Percentiles rank a stretch among this genome's conserved stretches.
phyloP scores from a whole-genome alignment of 2,329 filamentous ascomycete genomes.

The Aspergillus persii region DNA sequence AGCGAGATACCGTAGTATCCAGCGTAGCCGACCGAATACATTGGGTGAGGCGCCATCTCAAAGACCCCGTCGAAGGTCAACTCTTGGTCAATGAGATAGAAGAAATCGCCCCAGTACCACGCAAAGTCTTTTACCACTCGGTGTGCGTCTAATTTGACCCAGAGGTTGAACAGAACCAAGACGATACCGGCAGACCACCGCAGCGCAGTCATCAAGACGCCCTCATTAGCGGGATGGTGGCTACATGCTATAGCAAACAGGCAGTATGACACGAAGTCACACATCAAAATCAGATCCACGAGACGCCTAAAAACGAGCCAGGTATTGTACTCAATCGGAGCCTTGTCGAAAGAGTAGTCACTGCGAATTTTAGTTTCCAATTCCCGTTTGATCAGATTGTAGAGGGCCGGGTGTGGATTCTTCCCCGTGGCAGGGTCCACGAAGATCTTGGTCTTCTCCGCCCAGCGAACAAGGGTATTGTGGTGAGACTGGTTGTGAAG shows the following conservation, averaged over 20 bases:
- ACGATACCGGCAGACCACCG: slow-evolving; percentile 77
- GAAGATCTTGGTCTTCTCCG: slow-evolving; percentile 80
- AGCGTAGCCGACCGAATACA: slow-evolving; percentile 98
- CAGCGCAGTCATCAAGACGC: slow-evolving; percentile 62
- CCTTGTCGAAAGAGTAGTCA: slow-evolving; percentile 90
- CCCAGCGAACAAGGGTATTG: slow-evolving; percentile 81
- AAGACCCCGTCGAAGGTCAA: slow-evolving; percentile 98
- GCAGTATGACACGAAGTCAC: slow-evolving; percentile 96
- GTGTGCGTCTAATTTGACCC: slow-evolving; percentile 98
- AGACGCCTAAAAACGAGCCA: slow-evolving; percentile 95
- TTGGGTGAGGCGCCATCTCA: slow-evolving; percentile 97
- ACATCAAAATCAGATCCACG: slow-evolving; percentile 97
- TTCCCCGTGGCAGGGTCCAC: slow-evolving; percentile 76
- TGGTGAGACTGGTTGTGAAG: slow-evolving; percentile 88
- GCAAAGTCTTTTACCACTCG: slow-evolving; percentile 98
- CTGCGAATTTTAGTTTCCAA: slow-evolving; percentile 91
- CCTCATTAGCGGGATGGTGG: slow-evolving; percentile 71
- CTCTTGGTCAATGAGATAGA: slow-evolving; percentile 96
- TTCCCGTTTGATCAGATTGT: slow-evolving; percentile 80
- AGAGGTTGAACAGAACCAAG: slow-evolving; percentile 90
- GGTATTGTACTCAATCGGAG: slow-evolving; percentile 97
- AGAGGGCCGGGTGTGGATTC: slow-evolving; percentile 79
- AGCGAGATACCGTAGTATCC: slow-evolving; percentile 98
- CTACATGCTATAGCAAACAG: slow-evolving; percentile 90
- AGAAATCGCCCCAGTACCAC: slow-evolving; percentile 99